A percentile compares a stretch with the other conserved stretches of the same genome.
Evolutionary conservation across 257 asterid species (phyloP).

Genomic region (Ocimum tenuiflorum): DNA sequence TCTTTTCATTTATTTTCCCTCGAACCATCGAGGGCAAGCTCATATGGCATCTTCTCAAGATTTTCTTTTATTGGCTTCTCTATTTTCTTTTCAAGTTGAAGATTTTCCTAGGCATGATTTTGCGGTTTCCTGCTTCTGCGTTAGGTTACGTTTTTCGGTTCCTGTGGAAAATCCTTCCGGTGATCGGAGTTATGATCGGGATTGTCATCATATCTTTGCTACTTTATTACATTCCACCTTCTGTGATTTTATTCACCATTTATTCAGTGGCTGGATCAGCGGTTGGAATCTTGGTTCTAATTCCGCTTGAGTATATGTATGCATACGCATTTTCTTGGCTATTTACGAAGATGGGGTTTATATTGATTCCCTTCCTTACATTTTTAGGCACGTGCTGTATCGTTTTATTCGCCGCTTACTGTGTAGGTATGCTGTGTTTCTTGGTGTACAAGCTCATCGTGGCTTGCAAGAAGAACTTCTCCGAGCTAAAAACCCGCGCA

Average conservation of each 20-base stretch:
- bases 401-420: too few relatives aligned
- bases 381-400: neutral
- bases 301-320: neutral
- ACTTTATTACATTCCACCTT: neutral
- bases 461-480: neutral
- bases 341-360: neutral
- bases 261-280: neutral
- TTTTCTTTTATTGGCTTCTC: neutral
- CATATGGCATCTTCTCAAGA: neutral
- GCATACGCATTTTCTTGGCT: neutral
- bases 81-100: neutral
- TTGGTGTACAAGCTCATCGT: neutral
- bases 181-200: neutral
- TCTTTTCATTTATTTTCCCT: neutral
- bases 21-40: neutral
- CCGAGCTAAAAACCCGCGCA: neutral
- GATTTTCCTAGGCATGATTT: neutral
- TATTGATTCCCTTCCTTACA: neutral
- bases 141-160: too few relatives aligned
- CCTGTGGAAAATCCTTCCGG: neutral
- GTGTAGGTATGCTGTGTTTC: neutral
- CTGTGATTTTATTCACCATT: neutral
- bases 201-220: neutral
- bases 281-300: too few relatives aligned
- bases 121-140: neutral